These are phyloP conservation scores for Colletotrichum limetticola DNA, from an alignment of 2,329 filamentous ascomycete genomes.

Conservation along the genomic window DNA sequence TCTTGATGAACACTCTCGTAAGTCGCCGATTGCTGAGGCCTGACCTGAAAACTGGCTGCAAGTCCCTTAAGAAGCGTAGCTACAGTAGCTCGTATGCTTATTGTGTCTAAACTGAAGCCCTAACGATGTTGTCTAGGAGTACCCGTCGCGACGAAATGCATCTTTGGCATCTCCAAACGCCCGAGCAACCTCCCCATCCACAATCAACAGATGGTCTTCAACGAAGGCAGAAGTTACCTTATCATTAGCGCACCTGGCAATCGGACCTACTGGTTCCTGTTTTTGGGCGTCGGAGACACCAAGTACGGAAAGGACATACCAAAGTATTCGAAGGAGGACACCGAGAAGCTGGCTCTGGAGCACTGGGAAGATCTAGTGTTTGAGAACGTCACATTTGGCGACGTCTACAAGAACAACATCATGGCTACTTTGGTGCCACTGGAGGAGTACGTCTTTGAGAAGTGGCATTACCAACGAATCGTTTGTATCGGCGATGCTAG, in stretches of 20 bases:
- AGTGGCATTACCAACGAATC: conserved; percentile 51
- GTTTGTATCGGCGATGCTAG: conserved; percentile 53
- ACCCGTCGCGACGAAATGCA: conserved; percentile 40
- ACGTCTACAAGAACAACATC: conserved; percentile 43
- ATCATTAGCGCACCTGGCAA: conserved; percentile 44
- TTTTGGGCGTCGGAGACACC: conserved; percentile 42
- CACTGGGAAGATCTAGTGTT: conserved; percentile 37
- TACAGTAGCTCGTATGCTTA: not conserved
- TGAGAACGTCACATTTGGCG: conserved; percentile 41
- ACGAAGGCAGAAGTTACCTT: conserved; percentile 40
- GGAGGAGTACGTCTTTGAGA: conserved; percentile 48
- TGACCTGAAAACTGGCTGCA: not conserved
- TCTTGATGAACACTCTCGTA: conserved; percentile 33
- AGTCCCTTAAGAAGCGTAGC: not conserved
- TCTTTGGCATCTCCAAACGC: conserved; percentile 50
- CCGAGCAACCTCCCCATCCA: not conserved
- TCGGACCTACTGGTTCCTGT: conserved; percentile 50
- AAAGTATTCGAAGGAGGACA: conserved; percentile 45
- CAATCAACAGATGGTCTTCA: conserved; percentile 17
- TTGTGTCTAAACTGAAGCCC: no score
- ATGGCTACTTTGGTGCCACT: conserved; percentile 40
- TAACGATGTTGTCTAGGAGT: not conserved
- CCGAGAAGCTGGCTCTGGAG: conserved; percentile 39
- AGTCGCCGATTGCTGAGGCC: fast-evolving
- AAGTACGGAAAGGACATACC: conserved; percentile 46